These are phyloP conservation scores for Oleoguttula mirabilis DNA, from an alignment of 495 filamentous ascomycete species.

Conservation along the genomic window DNA sequence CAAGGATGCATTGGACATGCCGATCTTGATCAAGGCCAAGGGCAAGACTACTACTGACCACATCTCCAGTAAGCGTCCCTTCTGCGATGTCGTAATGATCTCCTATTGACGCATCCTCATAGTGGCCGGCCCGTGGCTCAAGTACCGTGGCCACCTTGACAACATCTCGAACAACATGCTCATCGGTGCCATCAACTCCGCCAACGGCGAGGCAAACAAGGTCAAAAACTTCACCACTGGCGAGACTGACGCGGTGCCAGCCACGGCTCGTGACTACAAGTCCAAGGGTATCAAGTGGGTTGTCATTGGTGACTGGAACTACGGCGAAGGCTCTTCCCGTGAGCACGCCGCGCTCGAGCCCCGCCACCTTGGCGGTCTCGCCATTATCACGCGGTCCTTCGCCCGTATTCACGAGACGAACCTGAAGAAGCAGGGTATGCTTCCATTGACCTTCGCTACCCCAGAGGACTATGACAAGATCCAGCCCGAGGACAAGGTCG, in stretches of 20 bases:
- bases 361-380: constrained; percentile 89
- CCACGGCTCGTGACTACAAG: constrained; percentile 97
- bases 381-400: constrained; percentile 91
- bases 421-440: constrained; percentile 99
- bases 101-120: no score
- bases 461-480: constrained; percentile 98
- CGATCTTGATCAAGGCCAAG: constrained; percentile 93
- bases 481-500: constrained; percentile 80
- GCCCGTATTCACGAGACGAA: constrained; percentile 99
- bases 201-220: constrained; percentile 97
- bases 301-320: constrained; percentile 99
- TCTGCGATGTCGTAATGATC: constrained; percentile 9
- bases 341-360: constrained; percentile 98
- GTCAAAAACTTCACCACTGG: constrained; percentile 82
- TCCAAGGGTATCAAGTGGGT: constrained; percentile 91
- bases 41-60: constrained; percentile 99
- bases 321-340: constrained; percentile 92
- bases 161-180: constrained; percentile 99
- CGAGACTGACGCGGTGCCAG: constrained; percentile 77
- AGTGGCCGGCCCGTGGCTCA: constrained; percentile 98
- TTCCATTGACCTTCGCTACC: constrained; percentile 87
- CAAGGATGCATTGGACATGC: constrained; percentile 72
- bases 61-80: constrained; percentile 95
- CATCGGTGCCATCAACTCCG: constrained; percentile 92
- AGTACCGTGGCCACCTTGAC: constrained; percentile 98